phyloP scores from a whole-genome alignment of 2,329 filamentous ascomycete species.

The Pseudogymnoascus sp. region DNA sequence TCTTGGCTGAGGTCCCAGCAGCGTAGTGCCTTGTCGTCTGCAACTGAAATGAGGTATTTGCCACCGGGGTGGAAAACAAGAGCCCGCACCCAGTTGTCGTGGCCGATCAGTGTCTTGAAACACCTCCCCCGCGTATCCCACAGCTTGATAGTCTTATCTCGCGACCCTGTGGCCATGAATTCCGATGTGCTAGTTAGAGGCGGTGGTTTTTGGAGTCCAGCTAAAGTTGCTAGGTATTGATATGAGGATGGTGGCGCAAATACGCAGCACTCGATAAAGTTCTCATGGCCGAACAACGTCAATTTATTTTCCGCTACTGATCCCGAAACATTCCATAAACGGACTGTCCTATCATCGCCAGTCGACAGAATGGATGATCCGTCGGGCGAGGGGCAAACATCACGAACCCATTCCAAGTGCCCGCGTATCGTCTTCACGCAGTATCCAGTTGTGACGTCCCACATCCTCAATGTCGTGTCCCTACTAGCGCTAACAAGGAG shows the following conservation, averaged over 20 bases:
- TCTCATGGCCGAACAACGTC: slow-evolving; percentile 77
- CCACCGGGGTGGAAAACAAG: slow-evolving; percentile 86
- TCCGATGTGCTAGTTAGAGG: slow-evolving; percentile 67
- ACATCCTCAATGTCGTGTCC: slow-evolving; percentile 77
- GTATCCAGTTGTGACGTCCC: slow-evolving; percentile 90
- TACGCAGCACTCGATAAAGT: slow-evolving; percentile 76
- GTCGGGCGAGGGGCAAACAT: slow-evolving; percentile 70
- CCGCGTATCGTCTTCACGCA: slow-evolving; percentile 81
- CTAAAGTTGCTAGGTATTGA: slow-evolving; percentile 62
- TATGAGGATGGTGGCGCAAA: slow-evolving; percentile 80
- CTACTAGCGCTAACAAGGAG: slow-evolving; percentile 78
- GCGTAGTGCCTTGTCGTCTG: slow-evolving; percentile 84
- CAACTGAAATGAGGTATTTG: slow-evolving; percentile 77
- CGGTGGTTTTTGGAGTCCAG: slow-evolving; percentile 76
- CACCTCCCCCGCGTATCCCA: slow-evolving; percentile 82
- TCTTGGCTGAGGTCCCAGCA: slow-evolving; percentile 94
- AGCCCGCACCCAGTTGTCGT: slow-evolving; percentile 89
- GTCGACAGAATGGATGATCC: slow-evolving; percentile 76
- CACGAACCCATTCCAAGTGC: slow-evolving; percentile 82
- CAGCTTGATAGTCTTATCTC: slow-evolving; percentile 84
- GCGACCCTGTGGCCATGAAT: slow-evolving; percentile 78
- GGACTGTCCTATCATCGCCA: slow-evolving; percentile 71
- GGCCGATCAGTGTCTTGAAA: slow-evolving; percentile 75
- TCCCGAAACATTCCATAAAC: slow-evolving; percentile 78
- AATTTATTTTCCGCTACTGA: slow-evolving; percentile 51